A percentile compares a stretch with the other conserved stretches of the same genome.
Conservation (phyloP, 2,329 filamentous ascomycete genomes). For the Aspergillus arachidicola region DNA sequence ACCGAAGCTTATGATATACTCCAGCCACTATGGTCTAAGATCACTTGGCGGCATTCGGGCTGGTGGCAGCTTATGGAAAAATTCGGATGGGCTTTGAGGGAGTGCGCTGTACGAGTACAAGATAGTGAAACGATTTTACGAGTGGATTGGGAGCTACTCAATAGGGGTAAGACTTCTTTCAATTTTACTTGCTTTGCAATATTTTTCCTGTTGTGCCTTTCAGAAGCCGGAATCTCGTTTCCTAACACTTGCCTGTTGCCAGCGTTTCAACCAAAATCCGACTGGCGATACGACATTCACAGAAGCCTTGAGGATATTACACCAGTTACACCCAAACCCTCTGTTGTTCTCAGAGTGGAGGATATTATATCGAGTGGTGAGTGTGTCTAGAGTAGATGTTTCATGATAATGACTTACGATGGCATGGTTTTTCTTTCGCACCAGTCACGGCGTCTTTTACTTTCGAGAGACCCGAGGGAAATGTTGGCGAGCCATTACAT, state of each 20-base stretch:
- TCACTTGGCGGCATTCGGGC: slow-evolving; percentile 62
- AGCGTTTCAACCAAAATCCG: slow-evolving; percentile 41
- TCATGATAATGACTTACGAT: not conserved
- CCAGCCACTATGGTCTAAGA: slow-evolving; percentile 56
- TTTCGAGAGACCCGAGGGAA: slow-evolving; percentile 57
- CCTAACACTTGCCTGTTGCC: slow-evolving; percentile 6
- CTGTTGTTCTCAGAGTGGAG: slow-evolving; percentile 50
- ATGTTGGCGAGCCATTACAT: slow-evolving; percentile 61
- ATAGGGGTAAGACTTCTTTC: slow-evolving; percentile 31
- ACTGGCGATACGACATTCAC: slow-evolving; percentile 51
- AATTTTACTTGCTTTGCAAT: not conserved
- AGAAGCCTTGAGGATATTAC: slow-evolving; percentile 46
- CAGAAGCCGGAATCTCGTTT: not conserved
- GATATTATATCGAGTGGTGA: slow-evolving; percentile 52
- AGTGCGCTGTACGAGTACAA: slow-evolving; percentile 52
- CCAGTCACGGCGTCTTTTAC: slow-evolving; percentile 55
- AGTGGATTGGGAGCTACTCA: slow-evolving; percentile 60
- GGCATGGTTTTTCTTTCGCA: slow-evolving; percentile 21
- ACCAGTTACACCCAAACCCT: slow-evolving; percentile 44
- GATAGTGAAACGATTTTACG: slow-evolving; percentile 53
- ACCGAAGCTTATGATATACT: slow-evolving; percentile 55
- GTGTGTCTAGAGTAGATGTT: slow-evolving; percentile 14
- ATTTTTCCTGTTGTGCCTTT: not conserved
- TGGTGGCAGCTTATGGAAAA: slow-evolving; percentile 61
- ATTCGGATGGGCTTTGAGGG: slow-evolving; percentile 56